phyloP scores from a whole-genome alignment of 306 rosid species.

The Medicago lupulina region DNA sequence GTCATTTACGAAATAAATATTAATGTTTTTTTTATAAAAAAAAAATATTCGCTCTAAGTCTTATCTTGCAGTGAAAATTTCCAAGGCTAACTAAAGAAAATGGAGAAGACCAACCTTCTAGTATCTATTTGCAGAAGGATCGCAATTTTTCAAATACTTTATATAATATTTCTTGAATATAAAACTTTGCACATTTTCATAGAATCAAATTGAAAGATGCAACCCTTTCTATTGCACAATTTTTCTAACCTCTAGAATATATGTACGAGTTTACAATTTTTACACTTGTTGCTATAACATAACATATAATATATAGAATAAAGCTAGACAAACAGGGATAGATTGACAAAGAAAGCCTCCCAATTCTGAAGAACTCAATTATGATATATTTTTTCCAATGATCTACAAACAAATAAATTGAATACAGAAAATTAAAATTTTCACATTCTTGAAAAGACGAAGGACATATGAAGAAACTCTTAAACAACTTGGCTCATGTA shows the following conservation, averaged over 20 bases:
- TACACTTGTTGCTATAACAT: constrained; percentile 12
- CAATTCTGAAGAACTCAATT: neutral
- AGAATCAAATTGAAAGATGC: constrained; percentile 7
- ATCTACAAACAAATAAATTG: constrained; percentile 12
- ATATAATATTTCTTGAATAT: neutral
- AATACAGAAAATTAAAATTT: constrained; percentile 9
- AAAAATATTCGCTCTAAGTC: no score
- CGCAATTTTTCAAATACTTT: neutral
- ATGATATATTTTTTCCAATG: constrained; percentile 20
- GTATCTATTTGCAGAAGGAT: neutral
- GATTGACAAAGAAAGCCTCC: constrained; percentile 3
- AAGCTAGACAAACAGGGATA: neutral
- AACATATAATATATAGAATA: neutral
- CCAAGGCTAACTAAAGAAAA: neutral
- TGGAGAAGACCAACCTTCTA: neutral
- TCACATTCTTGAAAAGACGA: constrained; percentile 26
- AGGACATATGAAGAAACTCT: constrained; percentile 1
- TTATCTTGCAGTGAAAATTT: neutral
- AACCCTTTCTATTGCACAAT: neutral
- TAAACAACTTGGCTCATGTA: neutral
- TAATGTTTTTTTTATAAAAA: no score
- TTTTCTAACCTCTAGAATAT: neutral
- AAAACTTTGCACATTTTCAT: neutral
- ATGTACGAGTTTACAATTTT: neutral
- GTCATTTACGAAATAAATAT: no score